A percentile compares a stretch with the other conserved stretches of the same genome.
Evolutionary conservation across 75 land plant species (phyloP).

Genomic region (Selaginella tamariscina): DNA sequence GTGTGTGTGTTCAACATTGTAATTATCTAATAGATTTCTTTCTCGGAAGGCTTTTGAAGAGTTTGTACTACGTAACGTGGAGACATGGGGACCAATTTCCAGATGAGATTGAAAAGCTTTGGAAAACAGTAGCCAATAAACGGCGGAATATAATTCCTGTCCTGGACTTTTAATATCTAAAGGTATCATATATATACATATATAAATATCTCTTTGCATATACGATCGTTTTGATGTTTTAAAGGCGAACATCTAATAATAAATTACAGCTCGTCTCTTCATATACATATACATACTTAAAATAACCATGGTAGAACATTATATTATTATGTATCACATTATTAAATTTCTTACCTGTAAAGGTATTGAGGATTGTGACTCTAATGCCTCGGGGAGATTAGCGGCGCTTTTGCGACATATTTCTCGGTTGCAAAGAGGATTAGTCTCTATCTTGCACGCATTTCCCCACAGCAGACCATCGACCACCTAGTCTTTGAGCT

Average conservation of each 20-base stretch:
- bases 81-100: constrained; percentile 99
- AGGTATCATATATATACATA: no score
- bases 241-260: no score
- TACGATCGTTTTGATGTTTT: no score
- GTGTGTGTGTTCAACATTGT: no score
- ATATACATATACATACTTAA: no score
- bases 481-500: constrained; percentile 92
- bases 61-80: constrained; percentile 97
- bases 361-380: constrained; percentile 99
- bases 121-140: constrained; percentile 96
- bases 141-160: constrained; percentile 81
- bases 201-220: no score
- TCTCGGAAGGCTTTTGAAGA: constrained; percentile 77
- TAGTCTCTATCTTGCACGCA: constrained; percentile 86
- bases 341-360: no score
- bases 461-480: constrained; percentile 90
- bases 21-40: no score
- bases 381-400: constrained; percentile 92
- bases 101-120: constrained; percentile 97
- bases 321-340: no score
- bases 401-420: constrained; percentile 91
- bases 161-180: constrained; percentile 86
- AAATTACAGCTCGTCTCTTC: no score
- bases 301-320: no score
- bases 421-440: constrained; percentile 96